These are phyloP conservation scores for Gelatoporia subvermispora DNA, from an alignment of 768 basidiomycete genomes.

Conservation along the genomic window DNA sequence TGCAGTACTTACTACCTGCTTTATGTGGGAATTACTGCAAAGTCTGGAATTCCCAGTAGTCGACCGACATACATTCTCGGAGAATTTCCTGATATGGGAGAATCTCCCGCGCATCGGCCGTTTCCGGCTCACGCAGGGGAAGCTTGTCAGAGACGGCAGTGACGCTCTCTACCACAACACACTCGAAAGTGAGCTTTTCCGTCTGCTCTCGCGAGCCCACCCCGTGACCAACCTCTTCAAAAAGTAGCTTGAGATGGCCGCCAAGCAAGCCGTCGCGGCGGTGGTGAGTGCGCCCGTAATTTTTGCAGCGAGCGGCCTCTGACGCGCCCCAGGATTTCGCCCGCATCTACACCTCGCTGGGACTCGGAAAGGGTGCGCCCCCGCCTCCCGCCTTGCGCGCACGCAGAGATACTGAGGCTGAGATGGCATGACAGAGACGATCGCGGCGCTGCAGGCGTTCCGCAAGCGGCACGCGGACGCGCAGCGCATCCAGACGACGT, in stretches of 20 bases:
- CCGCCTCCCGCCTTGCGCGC: too few species aligned
- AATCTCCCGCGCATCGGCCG: background rate
- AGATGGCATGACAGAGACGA: slow-evolving; percentile 68
- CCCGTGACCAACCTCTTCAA: background rate
- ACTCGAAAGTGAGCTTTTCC: background rate
- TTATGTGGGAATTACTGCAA: too few species aligned
- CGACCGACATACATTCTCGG: too few species aligned
- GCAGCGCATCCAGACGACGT: slow-evolving; percentile 61
- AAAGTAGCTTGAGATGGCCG: slow-evolving; percentile 45
- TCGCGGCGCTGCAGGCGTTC: slow-evolving; percentile 88
- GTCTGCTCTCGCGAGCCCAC: background rate
- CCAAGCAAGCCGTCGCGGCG: slow-evolving; percentile 66
- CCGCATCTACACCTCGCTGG: slow-evolving; percentile 76
- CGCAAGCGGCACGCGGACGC: slow-evolving; percentile 93
- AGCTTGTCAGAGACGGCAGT: background rate
- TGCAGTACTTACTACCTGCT: too few species aligned
- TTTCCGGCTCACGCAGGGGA: background rate
- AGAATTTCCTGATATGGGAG: background rate
- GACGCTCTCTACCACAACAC: background rate
- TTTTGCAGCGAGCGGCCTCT: slow-evolving; percentile 6
- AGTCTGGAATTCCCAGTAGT: too few species aligned
- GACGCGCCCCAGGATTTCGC: slow-evolving; percentile 61
- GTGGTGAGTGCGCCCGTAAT: slow-evolving; percentile 32
- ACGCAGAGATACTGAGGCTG: background rate
- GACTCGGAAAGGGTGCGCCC: slow-evolving; percentile 78